A percentile compares a stretch with the other conserved stretches of the same genome.
phyloP scores from a whole-genome alignment of 805 yeast species.

The Lipomyces yamanashiensis region DNA sequence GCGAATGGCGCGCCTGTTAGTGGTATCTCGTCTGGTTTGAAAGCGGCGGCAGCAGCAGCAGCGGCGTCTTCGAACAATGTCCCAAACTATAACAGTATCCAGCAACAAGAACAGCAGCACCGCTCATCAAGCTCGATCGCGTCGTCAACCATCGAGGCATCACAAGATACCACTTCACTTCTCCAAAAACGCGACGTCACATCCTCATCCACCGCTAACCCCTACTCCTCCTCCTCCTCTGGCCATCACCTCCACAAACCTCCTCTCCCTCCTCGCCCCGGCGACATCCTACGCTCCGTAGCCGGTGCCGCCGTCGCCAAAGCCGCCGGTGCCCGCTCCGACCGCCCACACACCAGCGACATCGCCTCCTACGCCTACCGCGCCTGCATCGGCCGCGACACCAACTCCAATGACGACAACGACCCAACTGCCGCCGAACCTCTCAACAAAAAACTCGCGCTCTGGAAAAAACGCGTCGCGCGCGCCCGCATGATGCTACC shows the following conservation, averaged over 20 bases:
- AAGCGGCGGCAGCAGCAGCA: neutral
- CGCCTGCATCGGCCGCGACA: slow-evolving; percentile 22
- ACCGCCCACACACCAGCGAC: slow-evolving; percentile 18
- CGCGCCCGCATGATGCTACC: slow-evolving; percentile 52
- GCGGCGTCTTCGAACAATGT: neutral
- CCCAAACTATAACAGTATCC: slow-evolving; percentile 13
- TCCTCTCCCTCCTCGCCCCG: slow-evolving; percentile 29
- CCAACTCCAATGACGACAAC: neutral
- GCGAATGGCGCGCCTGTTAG: neutral
- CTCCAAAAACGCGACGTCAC: slow-evolving; percentile 4
- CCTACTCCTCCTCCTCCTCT: neutral
- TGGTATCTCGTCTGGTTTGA: slow-evolving; percentile 1
- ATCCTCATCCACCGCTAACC: neutral
- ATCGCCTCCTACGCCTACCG: slow-evolving; percentile 29
- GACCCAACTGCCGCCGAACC: slow-evolving; percentile 13
- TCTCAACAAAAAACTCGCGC: slow-evolving; percentile 56
- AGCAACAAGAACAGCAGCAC: slow-evolving; percentile 1
- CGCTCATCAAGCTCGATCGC: neutral
- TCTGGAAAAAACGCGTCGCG: slow-evolving; percentile 61
- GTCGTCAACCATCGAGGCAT: neutral
- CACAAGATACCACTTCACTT: neutral
- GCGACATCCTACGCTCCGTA: slow-evolving; percentile 3
- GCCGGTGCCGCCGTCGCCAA: slow-evolving; percentile 17
- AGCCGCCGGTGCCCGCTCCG: slow-evolving; percentile 2
- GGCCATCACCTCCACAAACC: neutral